Conservation (phyloP, 2,329 filamentous ascomycete species). For the Cladosporium oxysporum region DNA sequence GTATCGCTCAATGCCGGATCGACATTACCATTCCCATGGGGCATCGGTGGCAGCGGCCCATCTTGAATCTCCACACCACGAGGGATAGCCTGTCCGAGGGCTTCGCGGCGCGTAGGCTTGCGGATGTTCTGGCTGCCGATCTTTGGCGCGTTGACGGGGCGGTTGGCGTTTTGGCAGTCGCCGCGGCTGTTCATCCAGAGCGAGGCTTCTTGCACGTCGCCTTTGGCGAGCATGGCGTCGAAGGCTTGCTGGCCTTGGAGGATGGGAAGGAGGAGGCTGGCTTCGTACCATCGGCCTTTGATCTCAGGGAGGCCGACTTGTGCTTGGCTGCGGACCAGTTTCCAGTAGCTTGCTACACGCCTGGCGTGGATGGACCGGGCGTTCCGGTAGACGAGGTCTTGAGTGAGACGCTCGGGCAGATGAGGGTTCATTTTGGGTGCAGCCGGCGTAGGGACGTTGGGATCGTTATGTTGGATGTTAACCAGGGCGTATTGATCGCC, state of each 20-base stretch:
- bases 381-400: constrained; percentile 55
- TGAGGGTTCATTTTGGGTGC: constrained; percentile 39
- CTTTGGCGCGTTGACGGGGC: constrained; percentile 32
- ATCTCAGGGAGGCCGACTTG: constrained; percentile 50
- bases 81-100: constrained; percentile 47
- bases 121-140: constrained; percentile 33
- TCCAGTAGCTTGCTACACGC: constrained; percentile 45
- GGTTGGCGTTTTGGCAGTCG: constrained; percentile 38
- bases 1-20: constrained; percentile 16
- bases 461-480: constrained; percentile 41
- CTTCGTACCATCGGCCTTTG: constrained; percentile 64
- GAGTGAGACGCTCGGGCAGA: constrained; percentile 53
- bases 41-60: background rate
- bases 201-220: constrained; percentile 38
- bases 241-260: constrained; percentile 34
- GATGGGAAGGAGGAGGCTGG: constrained; percentile 50
- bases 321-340: constrained; percentile 38
- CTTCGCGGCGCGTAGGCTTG: constrained; percentile 40
- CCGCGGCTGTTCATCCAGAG: constrained; percentile 40
- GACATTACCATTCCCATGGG: constrained; percentile 1
- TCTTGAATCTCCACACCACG: constrained; percentile 36
- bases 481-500: constrained; percentile 57
- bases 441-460: constrained; percentile 39
- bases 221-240: constrained; percentile 26
- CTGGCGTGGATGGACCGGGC: constrained; percentile 42